phyloP scores from a whole-genome alignment of 768 basidiomycete genomes.

The Pholiota conissans region DNA sequence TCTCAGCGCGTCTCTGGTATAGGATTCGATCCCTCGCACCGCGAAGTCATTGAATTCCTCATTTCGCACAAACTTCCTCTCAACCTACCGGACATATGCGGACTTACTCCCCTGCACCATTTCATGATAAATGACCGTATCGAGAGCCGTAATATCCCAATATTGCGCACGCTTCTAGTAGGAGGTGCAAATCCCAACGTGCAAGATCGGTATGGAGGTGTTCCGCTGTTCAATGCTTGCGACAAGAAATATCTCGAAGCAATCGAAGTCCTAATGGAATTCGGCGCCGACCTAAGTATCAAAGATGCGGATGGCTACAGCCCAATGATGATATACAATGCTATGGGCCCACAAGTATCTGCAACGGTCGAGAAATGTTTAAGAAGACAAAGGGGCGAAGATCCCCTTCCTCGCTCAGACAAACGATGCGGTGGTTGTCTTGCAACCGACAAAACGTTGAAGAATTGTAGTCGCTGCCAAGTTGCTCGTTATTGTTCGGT shows the following conservation, averaged over 20 bases:
- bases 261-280: constrained; percentile 50
- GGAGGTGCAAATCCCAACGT: constrained; percentile 49
- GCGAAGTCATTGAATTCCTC: constrained; percentile 40
- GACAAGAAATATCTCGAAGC: constrained; percentile 26
- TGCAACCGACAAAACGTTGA: constrained; percentile 29
- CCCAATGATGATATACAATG: constrained; percentile 25
- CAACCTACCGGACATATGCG: constrained; percentile 44
- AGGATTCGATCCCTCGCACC: constrained; percentile 6
- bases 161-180: constrained; percentile 42
- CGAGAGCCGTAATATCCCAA: constrained; percentile 21
- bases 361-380: constrained; percentile 47
- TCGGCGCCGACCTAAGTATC: constrained; percentile 44
- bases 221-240: constrained; percentile 36
- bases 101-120: constrained; percentile 52
- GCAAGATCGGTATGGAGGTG: constrained; percentile 48
- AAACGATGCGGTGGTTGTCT: constrained; percentile 45
- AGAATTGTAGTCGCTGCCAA: constrained; percentile 44
- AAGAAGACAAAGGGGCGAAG: constrained; percentile 42
- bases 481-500: constrained; percentile 51
- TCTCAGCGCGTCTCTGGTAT: constrained; percentile 33
- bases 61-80: constrained; percentile 39
- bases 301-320: constrained; percentile 41
- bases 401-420: constrained; percentile 39
- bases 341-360: constrained; percentile 43
- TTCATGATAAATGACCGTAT: constrained; percentile 27